Percentiles rank a stretch among this genome's conserved stretches.
Conservation (phyloP, 495 filamentous ascomycete species). For the Arthonia radiata region DNA sequence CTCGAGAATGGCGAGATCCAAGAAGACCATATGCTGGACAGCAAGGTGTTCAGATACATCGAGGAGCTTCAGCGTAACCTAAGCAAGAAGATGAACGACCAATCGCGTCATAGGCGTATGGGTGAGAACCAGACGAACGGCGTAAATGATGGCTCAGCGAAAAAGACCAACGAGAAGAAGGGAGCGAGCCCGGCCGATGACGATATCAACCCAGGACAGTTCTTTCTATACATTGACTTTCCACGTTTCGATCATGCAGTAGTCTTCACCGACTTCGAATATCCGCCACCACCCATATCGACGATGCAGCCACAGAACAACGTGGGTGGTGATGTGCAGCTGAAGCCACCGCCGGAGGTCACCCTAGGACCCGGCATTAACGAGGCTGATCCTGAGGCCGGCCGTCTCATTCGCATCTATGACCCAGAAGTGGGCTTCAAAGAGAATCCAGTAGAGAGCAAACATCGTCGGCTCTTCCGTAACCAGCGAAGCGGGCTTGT, state of each 20-base stretch:
- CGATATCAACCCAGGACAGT: conserved; percentile 24
- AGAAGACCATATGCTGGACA: conserved; percentile 81
- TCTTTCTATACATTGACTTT: conserved; percentile 67
- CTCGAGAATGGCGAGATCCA: conserved; percentile 94
- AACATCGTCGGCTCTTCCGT: conserved; percentile 74
- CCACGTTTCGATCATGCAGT: conserved; percentile 90
- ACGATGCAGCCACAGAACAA: conserved; percentile 35
- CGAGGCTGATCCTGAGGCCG: conserved; percentile 24
- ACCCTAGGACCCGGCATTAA: conserved; percentile 65
- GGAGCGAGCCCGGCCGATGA: conserved; percentile 20
- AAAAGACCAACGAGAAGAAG: conserved; percentile 1
- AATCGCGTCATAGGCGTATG: neutral
- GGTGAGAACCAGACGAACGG: conserved; percentile 1
- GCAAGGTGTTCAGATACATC: conserved; percentile 65
- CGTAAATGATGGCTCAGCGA: conserved; percentile 2
- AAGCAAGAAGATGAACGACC: neutral
- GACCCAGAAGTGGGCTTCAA: conserved; percentile 73
- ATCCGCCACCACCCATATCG: conserved; percentile 59
- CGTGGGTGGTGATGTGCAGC: conserved; percentile 35
- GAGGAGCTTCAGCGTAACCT: conserved; percentile 20
- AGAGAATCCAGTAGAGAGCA: conserved; percentile 88
- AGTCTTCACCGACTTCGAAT: conserved; percentile 85
- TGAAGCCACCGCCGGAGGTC: conserved; percentile 61
- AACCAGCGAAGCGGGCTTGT: conserved; percentile 81
- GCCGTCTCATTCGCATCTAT: conserved; percentile 56